Evolutionary conservation across 768 basidiomycete genomes (phyloP).

Genomic region (Tricholoma sp.): DNA sequence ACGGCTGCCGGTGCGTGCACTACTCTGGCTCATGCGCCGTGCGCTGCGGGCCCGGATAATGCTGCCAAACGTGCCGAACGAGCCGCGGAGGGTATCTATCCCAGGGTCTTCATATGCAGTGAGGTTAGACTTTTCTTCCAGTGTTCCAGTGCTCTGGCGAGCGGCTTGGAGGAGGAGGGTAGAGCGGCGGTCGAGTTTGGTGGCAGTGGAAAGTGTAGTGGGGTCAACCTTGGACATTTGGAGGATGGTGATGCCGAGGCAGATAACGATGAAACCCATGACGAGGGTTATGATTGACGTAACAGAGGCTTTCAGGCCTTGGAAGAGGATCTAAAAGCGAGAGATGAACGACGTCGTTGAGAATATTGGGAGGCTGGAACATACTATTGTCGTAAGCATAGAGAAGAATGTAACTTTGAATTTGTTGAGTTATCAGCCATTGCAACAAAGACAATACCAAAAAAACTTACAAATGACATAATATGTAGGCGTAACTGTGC

Average conservation of each 20-base stretch:
- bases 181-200: conserved; percentile 78
- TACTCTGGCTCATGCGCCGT: conserved; percentile 45
- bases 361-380: conserved; percentile 16
- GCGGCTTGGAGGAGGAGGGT: conserved; percentile 91
- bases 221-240: conserved; percentile 97
- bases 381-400: conserved; percentile 75
- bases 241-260: conserved; percentile 88
- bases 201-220: conserved; percentile 41
- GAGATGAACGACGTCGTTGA: background rate
- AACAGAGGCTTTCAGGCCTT: conserved; percentile 77
- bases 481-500: conserved; percentile 77
- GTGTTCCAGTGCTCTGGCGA: conserved; percentile 57
- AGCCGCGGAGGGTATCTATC: conserved; percentile 86
- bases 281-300: conserved; percentile 85
- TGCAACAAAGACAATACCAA: background rate
- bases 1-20: conserved; percentile 26
- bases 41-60: conserved; percentile 72
- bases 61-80: conserved; percentile 87
- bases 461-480: conserved; percentile 71
- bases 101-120: conserved; percentile 82
- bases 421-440: background rate
- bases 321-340: conserved; percentile 65
- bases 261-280: conserved; percentile 88
- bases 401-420: conserved; percentile 73
- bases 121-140: conserved; percentile 61